phyloP scores from a whole-genome alignment of 495 filamentous ascomycete species.

The Tuber melanosporum region DNA sequence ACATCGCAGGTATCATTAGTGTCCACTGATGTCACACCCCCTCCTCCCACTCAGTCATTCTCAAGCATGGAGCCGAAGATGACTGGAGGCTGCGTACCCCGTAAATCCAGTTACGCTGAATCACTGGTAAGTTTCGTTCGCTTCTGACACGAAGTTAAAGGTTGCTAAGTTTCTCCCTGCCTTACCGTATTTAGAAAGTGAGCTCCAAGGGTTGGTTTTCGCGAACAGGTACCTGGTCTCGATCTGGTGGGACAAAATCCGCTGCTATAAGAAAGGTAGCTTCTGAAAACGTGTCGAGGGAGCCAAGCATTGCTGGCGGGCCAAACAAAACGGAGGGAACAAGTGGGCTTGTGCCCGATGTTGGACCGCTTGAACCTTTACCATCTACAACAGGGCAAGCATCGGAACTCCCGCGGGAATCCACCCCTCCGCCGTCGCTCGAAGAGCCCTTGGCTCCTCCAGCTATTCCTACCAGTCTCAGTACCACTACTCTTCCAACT shows the following conservation, averaged over 20 bases:
- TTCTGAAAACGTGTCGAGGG: slow-evolving; percentile 20
- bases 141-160: slow-evolving; percentile 12
- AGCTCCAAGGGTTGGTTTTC: slow-evolving; percentile 32
- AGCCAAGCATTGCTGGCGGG: slow-evolving; percentile 13
- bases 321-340: slow-evolving; percentile 11
- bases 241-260: slow-evolving; percentile 24
- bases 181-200: slow-evolving; percentile 17
- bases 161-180: slow-evolving; percentile 15
- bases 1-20: slow-evolving; percentile 12
- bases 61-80: slow-evolving; percentile 24
- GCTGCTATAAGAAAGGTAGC: slow-evolving; percentile 24
- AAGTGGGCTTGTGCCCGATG: slow-evolving; percentile 5
- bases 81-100: slow-evolving; percentile 18
- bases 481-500: neutral
- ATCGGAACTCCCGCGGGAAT: slow-evolving; percentile 19
- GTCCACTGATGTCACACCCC: slow-evolving; percentile 17
- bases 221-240: slow-evolving; percentile 36
- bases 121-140: slow-evolving; percentile 23
- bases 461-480: neutral
- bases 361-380: slow-evolving; percentile 8
- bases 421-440: slow-evolving; percentile 6
- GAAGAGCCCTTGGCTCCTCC: slow-evolving; percentile 12
- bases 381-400: slow-evolving; percentile 4
- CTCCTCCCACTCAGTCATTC: slow-evolving; percentile 11
- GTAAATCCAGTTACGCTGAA: slow-evolving; percentile 31